Base-by-base conservation (phyloP, 2,329 filamentous ascomycete species). In the Helicocarpus griseus region DNA sequence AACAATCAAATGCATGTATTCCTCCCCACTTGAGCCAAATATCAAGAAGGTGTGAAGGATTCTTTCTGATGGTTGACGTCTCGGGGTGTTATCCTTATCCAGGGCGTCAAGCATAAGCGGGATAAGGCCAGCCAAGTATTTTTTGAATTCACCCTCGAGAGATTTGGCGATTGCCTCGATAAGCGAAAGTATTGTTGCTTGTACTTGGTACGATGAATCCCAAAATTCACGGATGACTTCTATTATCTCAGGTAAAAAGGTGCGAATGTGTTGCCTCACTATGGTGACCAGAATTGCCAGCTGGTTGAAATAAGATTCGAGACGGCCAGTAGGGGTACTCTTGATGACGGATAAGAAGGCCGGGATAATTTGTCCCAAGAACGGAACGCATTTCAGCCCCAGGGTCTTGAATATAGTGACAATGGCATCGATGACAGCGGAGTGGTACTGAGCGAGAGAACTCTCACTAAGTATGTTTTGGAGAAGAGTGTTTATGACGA, bases 1-100 rank as follows among this genome's bases (percentile, higher is more conserved):
- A 48, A 98, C 88, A 58, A 99, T 97, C 49, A 98, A 77, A 66
- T 98, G 93, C 93, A 98, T 98, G 67, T 98, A 98, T 66, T 98
- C 93, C 66, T 98, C 93, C 9, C 87, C 87, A 63, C 90, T 97
- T 0, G 90, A 85, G 1, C 94, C 94, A 65, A 98, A 98, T 0
- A 98, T 87, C 26, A 98, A 73, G 68, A 99, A 95, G 0, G 91
- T 90, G 65, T 97, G 93, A 22, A 99, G 76, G 3, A 98, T 90
- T 60, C 86, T 85, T 65, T 96, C 89, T 0, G 90, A 95, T 2
- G 89, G 86, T 13, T 81, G 78, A n/a, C 89, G 80, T 62, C 88
- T 86, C 1, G 78, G 73, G 1, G 86, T 85, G 7, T 74, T 77
- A 64, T 98, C 93, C 57, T 89, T 87, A 58, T 98, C 91, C 17